Conservation (phyloP, 2,329 filamentous ascomycete genomes). For the Cordyceps tenuipes region DNA sequence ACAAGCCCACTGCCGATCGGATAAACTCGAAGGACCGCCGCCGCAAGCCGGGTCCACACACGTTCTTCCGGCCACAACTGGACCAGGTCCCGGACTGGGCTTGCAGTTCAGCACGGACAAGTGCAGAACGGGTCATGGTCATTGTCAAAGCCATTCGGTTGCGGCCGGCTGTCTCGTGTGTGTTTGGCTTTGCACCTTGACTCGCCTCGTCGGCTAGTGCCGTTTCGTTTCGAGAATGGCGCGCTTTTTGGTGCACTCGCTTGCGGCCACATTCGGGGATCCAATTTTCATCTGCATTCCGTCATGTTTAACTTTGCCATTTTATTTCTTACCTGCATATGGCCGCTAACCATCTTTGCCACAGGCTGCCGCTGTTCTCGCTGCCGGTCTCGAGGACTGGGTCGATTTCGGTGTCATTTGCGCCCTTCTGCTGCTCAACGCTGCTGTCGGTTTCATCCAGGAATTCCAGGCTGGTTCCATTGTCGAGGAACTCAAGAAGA, state of each 20-base stretch:
- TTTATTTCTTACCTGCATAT: neutral
- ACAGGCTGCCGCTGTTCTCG: conserved; percentile 66
- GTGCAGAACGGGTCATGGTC: neutral
- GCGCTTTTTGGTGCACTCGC: neutral
- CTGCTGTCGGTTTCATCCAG: conserved; percentile 76
- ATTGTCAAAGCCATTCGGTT: neutral
- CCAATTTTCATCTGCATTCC: conserved; percentile 5
- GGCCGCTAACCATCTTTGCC: conserved; percentile 19
- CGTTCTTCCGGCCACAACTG: conserved; percentile 3
- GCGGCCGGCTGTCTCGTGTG: neutral
- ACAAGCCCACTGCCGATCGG: conserved; percentile 6
- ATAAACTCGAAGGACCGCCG: conserved; percentile 9
- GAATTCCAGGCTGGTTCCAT: conserved; percentile 87
- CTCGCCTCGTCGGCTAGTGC: neutral
- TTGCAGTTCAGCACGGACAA: neutral
- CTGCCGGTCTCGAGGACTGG: conserved; percentile 80
- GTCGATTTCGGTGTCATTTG: conserved; percentile 91
- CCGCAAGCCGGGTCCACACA: neutral
- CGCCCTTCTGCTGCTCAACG: conserved; percentile 75
- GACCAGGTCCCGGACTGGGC: neutral
- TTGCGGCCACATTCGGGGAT: conserved; percentile 1
- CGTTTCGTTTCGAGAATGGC: conserved; percentile 5
- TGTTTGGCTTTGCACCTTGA: neutral
- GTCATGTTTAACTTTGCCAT: too few species aligned
- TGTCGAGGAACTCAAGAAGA: conserved; percentile 86